Conservation (phyloP, 1,284 basidiomycete genomes). For the Trichosporon asahii region DNA sequence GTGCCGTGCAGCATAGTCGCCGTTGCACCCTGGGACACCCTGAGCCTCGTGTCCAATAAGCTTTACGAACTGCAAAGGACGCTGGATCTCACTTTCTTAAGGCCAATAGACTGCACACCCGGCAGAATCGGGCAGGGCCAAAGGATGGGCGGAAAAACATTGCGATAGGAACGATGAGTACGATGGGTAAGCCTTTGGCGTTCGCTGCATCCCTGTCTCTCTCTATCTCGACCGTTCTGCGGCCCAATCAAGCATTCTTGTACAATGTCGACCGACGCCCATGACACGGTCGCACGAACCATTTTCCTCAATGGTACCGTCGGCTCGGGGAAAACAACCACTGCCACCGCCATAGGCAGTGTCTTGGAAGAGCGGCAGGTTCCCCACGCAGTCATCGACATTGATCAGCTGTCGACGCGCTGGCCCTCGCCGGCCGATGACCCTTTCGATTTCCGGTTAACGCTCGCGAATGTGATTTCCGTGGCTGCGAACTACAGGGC, state of each 20-base stretch:
- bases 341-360: conserved; percentile 5
- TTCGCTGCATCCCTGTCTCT: neutral
- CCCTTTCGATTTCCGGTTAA: neutral
- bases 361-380: neutral
- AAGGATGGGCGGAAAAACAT: neutral
- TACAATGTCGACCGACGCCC: neutral
- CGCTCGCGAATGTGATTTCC: neutral
- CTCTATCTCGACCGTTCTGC: neutral
- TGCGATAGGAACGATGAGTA: neutral
- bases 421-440: neutral
- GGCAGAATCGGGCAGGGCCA: neutral
- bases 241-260: neutral
- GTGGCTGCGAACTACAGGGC: conserved; percentile 6
- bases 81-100: neutral
- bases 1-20: conserved; percentile 1
- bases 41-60: neutral
- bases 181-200: neutral
- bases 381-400: conserved; percentile 13
- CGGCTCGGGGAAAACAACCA: conserved; percentile 13
- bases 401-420: neutral
- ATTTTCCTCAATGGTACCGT: conserved; percentile 11
- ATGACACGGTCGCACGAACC: neutral
- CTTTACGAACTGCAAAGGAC: neutral
- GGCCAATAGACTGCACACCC: neutral
- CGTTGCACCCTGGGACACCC: neutral